These are phyloP conservation scores for Ochromonas danica DNA, from an alignment of 108 stramenopile genomes.

Conservation along the genomic window DNA sequence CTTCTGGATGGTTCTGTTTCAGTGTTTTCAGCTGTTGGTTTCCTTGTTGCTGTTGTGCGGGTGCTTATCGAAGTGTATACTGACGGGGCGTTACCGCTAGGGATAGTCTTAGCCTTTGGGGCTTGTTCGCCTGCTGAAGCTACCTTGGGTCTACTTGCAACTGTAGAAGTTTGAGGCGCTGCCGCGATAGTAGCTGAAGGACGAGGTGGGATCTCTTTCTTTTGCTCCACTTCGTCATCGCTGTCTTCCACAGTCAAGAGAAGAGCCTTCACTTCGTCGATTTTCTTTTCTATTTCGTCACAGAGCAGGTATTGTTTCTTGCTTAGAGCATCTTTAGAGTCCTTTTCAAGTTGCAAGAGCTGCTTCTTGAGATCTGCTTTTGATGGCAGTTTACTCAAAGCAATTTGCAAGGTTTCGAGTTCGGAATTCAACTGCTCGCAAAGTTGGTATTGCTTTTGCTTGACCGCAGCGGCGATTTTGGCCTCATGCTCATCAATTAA, in stretches of 20 bases:
- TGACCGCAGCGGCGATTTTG: neutral
- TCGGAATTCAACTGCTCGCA: slow-evolving; percentile 27
- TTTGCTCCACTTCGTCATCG: neutral
- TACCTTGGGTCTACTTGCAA: no score
- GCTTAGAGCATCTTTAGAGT: no score
- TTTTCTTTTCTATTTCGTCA: neutral
- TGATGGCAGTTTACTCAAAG: neutral
- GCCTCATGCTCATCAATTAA: no score
- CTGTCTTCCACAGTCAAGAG: neutral
- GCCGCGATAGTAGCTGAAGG: no score
- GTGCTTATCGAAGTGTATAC: no score
- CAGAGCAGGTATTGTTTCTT: neutral
- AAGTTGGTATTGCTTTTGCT: slow-evolving; percentile 18
- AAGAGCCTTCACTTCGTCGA: slow-evolving; percentile 4
- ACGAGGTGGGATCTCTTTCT: neutral
- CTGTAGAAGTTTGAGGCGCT: no score
- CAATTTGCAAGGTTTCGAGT: slow-evolving; percentile 40
- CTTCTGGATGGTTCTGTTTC: no score
- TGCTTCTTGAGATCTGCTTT: neutral
- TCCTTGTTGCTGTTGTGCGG: no score
- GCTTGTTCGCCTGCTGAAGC: no score
- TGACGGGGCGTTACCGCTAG: no score
- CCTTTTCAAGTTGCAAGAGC: neutral
- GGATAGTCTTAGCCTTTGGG: no score
- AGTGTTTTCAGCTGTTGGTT: no score